Percentiles rank a stretch among this genome's conserved stretches.
Conservation (phyloP, 2,329 filamentous ascomycete species). For the Colletotrichum aenigma region DNA sequence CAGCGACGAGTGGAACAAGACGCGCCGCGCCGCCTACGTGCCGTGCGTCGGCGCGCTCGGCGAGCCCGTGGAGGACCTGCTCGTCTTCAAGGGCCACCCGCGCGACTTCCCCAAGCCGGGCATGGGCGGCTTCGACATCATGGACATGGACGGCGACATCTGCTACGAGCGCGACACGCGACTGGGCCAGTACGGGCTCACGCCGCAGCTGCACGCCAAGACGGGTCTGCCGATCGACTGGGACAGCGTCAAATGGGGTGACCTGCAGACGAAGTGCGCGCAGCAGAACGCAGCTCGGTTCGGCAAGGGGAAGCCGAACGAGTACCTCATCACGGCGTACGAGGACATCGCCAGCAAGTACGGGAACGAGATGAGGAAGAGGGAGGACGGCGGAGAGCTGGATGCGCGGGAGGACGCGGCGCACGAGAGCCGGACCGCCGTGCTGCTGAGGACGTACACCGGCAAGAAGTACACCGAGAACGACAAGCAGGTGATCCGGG, state of each 20-base stretch:
- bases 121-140: slow-evolving; percentile 65
- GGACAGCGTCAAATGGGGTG: slow-evolving; percentile 72
- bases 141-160: slow-evolving; percentile 66
- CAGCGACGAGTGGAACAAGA: slow-evolving; percentile 60
- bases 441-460: slow-evolving; percentile 78
- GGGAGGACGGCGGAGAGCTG: not conserved
- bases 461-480: slow-evolving; percentile 79
- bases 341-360: slow-evolving; percentile 12
- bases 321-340: slow-evolving; percentile 44
- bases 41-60: slow-evolving; percentile 70
- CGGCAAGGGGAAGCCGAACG: slow-evolving; percentile 46
- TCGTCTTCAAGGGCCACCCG: slow-evolving; percentile 67
- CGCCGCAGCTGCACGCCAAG: slow-evolving; percentile 48
- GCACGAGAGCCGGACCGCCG: slow-evolving; percentile 60
- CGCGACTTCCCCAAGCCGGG: slow-evolving; percentile 62
- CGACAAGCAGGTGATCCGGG: slow-evolving; percentile 78
- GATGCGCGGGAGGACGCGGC: not conserved
- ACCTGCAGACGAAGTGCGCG: slow-evolving; percentile 71
- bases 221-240: slow-evolving; percentile 56
- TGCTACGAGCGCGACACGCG: slow-evolving; percentile 74
- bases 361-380: not conserved
- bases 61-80: slow-evolving; percentile 62
- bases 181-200: slow-evolving; percentile 68
- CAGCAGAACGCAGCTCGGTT: slow-evolving; percentile 71
- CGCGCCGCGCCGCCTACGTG: slow-evolving; percentile 62